Base-by-base conservation (phyloP, 2,329 filamentous ascomycete species). In the Aspergillus neoniger region DNA sequence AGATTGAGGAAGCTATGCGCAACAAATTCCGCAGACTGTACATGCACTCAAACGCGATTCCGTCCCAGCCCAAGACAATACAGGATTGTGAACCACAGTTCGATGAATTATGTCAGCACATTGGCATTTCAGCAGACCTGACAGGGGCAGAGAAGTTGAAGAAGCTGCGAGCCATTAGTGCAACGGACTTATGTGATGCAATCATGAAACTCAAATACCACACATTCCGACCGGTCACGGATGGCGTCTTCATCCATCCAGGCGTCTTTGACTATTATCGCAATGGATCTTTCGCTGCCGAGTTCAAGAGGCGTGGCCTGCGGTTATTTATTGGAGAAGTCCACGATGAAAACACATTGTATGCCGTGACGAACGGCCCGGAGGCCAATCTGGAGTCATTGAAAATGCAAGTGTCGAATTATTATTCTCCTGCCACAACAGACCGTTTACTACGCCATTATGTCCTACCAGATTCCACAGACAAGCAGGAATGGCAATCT, bases 31-130 rank as follows among this genome's bases (percentile, higher is more conserved):
- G 72, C 8, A 70, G 78, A 1, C 62, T 80, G 5, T 76, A 78
- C 59, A 79, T 81, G 74, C 74, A 75, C 49, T 81, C 80, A 2
- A 82, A 81, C 61, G 77, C 79, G 0, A 80, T 81, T 21, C 78
- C 77, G 0, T 76, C 79, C 4, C 79, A 81, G 38, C 79, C 79
- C 0, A 81, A 78, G 14, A 74, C 70, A 0, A 64, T 77, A 0
- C 65, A 65, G 0, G 75, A 79, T 25, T 69, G 72, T 0, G 74
- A 80, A 9, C 63, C 60, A 0, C 80, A 81, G 59, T 81, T 81
- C 57, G 74, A 80, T 15, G 80, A 81, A 58, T 60, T 81, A 0
- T 80, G 77, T 58, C 30, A 63, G 0, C 64, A 76, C 39, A 78
- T 79, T 50, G 48, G 62, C 0, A 72, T 80, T 9, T 51, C 72